A percentile compares a stretch with the other conserved stretches of the same genome.
phyloP scores from a whole-genome alignment of 2,329 filamentous ascomycete genomes.

The Venturia carpophila region DNA sequence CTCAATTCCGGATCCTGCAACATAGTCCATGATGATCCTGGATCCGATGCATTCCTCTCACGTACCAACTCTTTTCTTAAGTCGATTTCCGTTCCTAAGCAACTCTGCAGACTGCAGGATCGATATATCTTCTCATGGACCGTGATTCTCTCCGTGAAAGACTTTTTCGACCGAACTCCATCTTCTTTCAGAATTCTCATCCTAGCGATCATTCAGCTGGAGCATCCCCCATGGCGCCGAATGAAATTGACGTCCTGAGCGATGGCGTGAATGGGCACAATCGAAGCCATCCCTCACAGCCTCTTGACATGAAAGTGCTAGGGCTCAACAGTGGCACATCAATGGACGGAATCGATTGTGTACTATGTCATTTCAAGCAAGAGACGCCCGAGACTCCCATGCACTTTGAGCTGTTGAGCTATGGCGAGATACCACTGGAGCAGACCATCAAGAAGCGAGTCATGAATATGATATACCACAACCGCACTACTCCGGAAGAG shows the following conservation, averaged over 20 bases:
- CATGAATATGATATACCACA: slow-evolving; percentile 50
- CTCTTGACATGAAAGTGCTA: slow-evolving; percentile 4
- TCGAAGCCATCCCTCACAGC: neutral
- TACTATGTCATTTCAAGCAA: slow-evolving; percentile 50
- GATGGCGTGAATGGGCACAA: neutral
- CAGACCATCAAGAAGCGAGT: slow-evolving; percentile 48
- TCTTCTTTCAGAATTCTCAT: neutral
- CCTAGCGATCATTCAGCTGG: neutral
- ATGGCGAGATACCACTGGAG: slow-evolving; percentile 49
- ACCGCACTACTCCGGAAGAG: slow-evolving; percentile 46
- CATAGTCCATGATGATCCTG: neutral
- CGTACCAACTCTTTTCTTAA: neutral
- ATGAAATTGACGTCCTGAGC: neutral
- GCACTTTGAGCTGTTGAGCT: slow-evolving; percentile 47
- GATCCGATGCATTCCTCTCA: neutral
- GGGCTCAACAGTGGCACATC: slow-evolving; percentile 6
- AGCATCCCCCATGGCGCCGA: neutral
- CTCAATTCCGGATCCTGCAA: neutral
- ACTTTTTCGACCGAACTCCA: neutral
- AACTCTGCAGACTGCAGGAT: neutral
- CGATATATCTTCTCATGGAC: neutral
- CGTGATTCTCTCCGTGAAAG: neutral
- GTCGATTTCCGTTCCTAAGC: neutral
- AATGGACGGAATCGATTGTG: slow-evolving; percentile 51
- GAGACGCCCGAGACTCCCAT: slow-evolving; percentile 44